These are phyloP conservation scores for Linanthus parryae DNA, from an alignment of 148 eudicot species.

Conservation along the genomic window DNA sequence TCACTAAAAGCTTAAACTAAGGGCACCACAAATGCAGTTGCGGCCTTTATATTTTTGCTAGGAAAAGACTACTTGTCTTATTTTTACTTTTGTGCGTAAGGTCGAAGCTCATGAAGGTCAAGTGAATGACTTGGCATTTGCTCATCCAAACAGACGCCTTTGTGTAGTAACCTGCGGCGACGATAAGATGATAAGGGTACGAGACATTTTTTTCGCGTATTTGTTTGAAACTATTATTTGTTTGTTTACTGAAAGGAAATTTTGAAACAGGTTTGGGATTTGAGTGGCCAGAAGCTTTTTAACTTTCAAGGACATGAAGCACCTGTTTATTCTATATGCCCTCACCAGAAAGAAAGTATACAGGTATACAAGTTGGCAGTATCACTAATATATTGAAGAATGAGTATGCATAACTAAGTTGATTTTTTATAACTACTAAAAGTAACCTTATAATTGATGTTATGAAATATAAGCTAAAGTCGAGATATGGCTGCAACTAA, in stretches of 20 bases:
- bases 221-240: neutral
- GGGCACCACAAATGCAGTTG: too few relatives aligned
- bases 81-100: too few relatives aligned
- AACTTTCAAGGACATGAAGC: constrained; percentile 96
- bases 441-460: too few relatives aligned
- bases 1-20: too few relatives aligned
- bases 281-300: constrained; percentile 60
- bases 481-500: too few relatives aligned
- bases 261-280: constrained; percentile 80
- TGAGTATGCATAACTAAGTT: too few relatives aligned
- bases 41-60: too few relatives aligned
- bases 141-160: constrained; percentile 73
- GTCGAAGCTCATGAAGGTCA: constrained; percentile 83
- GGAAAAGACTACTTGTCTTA: constrained; percentile 5
- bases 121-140: constrained; percentile 92
- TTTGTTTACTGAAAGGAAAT: constrained; percentile 7
- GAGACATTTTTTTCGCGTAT: neutral
- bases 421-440: too few relatives aligned
- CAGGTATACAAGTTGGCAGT: constrained; percentile 37
- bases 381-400: too few relatives aligned
- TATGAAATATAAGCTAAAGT: too few relatives aligned
- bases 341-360: constrained; percentile 89
- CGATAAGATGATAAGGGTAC: constrained; percentile 86
- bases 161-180: constrained; percentile 92
- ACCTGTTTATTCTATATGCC: constrained; percentile 84